These are phyloP conservation scores for Crithidia expoeki DNA, from an alignment of 208 protist genomes.

Conservation along the genomic window DNA sequence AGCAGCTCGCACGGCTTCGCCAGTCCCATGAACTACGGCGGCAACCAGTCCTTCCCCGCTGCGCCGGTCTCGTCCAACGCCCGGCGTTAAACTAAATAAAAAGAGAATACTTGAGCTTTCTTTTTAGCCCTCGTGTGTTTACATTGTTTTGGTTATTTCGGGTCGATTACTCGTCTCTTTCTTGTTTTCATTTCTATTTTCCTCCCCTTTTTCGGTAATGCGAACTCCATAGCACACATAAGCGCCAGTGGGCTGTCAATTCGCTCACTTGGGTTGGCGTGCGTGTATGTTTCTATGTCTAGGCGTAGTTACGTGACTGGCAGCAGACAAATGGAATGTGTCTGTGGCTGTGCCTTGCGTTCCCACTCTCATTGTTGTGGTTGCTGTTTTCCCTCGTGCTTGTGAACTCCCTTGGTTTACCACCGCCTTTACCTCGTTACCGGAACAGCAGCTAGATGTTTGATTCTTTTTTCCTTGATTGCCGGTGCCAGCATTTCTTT, in stretches of 20 bases:
- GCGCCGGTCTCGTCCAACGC: constrained; percentile 35
- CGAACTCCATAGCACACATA: background rate
- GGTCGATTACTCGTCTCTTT: background rate
- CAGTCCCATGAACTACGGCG: constrained; percentile 41
- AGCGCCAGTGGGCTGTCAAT: background rate
- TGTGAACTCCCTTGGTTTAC: background rate
- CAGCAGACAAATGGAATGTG: background rate
- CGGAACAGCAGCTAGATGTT: background rate
- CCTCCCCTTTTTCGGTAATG: background rate
- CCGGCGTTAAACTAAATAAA: constrained; percentile 13
- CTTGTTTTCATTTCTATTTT: background rate
- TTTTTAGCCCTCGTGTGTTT: too few relatives aligned
- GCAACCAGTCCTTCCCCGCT: constrained; percentile 38
- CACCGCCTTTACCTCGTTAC: background rate
- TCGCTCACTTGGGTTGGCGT: background rate
- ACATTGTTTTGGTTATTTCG: background rate
- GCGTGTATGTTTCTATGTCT: too few relatives aligned
- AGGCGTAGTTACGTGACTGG: too few relatives aligned
- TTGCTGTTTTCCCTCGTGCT: background rate
- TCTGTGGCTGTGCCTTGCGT: background rate
- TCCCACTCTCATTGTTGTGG: too few relatives aligned
- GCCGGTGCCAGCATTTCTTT: background rate
- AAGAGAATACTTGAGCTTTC: background rate
- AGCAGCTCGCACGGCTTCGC: constrained; percentile 36
- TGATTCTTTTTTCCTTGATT: background rate